Evolutionary conservation across 257 asterid species (phyloP).

Genomic region (Echites panduratus): DNA sequence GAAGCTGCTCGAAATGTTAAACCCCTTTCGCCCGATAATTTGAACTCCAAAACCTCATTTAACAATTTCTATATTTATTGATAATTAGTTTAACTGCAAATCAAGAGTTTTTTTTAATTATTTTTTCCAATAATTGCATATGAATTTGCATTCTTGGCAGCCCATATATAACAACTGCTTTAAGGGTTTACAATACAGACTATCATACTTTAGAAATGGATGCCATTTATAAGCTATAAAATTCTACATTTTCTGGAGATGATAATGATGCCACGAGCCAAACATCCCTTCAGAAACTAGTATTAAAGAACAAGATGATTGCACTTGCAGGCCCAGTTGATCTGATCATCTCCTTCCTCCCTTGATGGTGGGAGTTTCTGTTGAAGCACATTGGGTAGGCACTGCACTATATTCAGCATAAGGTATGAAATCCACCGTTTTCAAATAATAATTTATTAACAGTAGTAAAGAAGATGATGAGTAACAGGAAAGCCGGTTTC

Average conservation of each 20-base stretch:
- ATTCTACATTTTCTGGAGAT: background rate
- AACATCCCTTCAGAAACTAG: no score
- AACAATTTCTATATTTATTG: no score
- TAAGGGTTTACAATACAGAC: no score
- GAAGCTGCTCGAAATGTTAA: background rate
- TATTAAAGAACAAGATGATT: no score
- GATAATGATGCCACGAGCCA: background rate
- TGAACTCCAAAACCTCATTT: no score
- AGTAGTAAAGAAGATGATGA: slow-evolving; percentile 11
- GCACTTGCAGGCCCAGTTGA: background rate
- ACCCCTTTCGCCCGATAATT: no score
- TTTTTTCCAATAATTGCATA: background rate
- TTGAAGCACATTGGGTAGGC: slow-evolving; percentile 34
- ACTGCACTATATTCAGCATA: slow-evolving; percentile 23
- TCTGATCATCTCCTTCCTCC: background rate
- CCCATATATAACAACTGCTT: no score
- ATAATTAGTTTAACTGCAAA: no score
- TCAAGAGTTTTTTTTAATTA: no score
- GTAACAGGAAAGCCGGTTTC: slow-evolving; percentile 34
- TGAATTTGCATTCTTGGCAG: no score
- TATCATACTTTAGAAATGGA: background rate
- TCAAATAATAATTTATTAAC: slow-evolving; percentile 12
- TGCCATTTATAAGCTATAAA: background rate
- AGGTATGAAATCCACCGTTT: background rate
- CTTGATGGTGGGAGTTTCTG: slow-evolving; percentile 34